Conservation (phyloP, 2,329 filamentous ascomycete species). For the Fusarium sp. region DNA sequence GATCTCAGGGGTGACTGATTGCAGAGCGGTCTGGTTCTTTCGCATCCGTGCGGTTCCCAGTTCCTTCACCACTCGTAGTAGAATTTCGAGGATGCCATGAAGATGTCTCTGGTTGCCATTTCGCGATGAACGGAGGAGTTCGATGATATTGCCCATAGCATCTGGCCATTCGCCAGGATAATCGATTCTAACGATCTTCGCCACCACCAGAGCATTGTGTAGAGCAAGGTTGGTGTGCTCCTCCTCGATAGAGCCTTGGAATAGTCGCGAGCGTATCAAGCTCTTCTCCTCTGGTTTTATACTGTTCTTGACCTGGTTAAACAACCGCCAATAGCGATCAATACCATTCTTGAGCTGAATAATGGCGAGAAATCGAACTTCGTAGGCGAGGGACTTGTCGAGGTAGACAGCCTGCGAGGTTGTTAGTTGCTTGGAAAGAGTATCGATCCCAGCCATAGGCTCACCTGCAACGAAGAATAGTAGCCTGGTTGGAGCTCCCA, state of each 20-base stretch:
- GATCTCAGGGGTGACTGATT: conserved; percentile 82
- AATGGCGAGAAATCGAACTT: conserved; percentile 87
- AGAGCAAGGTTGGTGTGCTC: conserved; percentile 78
- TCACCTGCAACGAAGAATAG: conserved; percentile 74
- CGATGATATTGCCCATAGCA: conserved; percentile 67
- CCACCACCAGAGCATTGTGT: conserved; percentile 87
- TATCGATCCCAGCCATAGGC: not conserved
- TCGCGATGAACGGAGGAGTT: conserved; percentile 64
- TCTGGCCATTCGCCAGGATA: conserved; percentile 87
- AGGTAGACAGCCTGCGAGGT: conserved; percentile 76
- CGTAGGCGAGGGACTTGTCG: conserved; percentile 77
- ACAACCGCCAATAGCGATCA: conserved; percentile 87
- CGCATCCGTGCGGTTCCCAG: conserved; percentile 81
- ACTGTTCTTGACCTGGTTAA: conserved; percentile 68
- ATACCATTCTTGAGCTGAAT: conserved; percentile 98
- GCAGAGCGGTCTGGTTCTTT: conserved; percentile 78
- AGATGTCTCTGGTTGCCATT: conserved; percentile 72
- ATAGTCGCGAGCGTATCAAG: conserved; percentile 76
- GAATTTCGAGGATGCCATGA: conserved; percentile 75
- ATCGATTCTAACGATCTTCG: conserved; percentile 89
- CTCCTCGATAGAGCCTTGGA: conserved; percentile 82
- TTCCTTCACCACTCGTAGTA: conserved; percentile 91
- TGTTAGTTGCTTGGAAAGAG: conserved; percentile 19
- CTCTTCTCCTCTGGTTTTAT: conserved; percentile 79
- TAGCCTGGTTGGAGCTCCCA: conserved; percentile 76